Percentiles rank a stretch among this genome's conserved stretches.
Conservation (phyloP, 768 basidiomycete genomes). For the Lactarius akahatsu region DNA sequence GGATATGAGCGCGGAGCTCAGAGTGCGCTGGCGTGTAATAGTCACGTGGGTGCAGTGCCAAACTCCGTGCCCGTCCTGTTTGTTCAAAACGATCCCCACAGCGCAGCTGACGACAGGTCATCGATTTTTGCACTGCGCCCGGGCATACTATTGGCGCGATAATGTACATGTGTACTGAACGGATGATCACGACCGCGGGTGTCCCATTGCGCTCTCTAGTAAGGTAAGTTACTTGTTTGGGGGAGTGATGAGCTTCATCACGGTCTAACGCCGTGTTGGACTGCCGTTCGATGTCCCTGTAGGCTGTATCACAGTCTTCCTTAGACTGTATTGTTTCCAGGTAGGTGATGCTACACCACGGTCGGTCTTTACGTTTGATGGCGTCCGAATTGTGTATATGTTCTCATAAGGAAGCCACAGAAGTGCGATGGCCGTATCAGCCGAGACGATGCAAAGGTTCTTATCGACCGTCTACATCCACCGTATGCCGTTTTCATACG, state of each 20-base stretch:
- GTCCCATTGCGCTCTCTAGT: background rate
- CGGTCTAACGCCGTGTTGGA: background rate
- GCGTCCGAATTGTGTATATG: background rate
- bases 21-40: background rate
- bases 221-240: background rate
- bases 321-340: background rate
- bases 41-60: background rate
- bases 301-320: background rate
- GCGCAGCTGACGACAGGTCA: background rate
- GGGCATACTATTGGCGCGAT: background rate
- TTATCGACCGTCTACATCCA: background rate
- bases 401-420: background rate
- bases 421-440: background rate
- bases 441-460: background rate
- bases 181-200: background rate
- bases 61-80: background rate
- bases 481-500: background rate
- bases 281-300: background rate
- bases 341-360: background rate
- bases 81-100: background rate
- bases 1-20: background rate
- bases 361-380: background rate
- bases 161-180: background rate
- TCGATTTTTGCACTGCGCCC: background rate
- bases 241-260: background rate